Evolutionary conservation across 371 early-diverging fungal species (phyloP).

Genomic region (Apophysomyces variabilis): DNA sequence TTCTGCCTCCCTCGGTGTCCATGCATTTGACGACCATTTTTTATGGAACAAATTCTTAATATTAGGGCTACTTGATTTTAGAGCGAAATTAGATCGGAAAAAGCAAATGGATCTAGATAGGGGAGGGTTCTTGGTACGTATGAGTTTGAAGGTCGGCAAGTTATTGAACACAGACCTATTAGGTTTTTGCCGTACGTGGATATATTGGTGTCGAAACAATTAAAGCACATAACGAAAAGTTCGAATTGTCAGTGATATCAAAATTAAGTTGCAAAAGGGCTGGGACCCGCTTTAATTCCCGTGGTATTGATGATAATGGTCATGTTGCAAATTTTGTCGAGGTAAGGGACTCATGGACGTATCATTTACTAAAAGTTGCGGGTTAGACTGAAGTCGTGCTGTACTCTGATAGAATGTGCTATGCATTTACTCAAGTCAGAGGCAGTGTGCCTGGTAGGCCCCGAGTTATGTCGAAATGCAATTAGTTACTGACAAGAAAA

Average conservation of each 20-base stretch:
- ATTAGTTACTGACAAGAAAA: background rate
- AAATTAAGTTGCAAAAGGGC: conserved; percentile 93
- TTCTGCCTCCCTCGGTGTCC: conserved; percentile 46
- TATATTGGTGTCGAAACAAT: conserved; percentile 63
- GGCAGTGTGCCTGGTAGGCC: conserved; percentile 90
- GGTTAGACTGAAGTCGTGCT: conserved; percentile 77
- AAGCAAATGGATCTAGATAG: conserved; percentile 72
- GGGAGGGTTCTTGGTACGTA: conserved; percentile 70
- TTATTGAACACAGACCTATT: background rate
- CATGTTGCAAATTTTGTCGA: conserved; percentile 99
- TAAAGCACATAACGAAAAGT: conserved; percentile 43
- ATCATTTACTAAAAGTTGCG: background rate
- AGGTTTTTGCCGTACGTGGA: conserved; percentile 72
- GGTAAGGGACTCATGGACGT: conserved; percentile 35
- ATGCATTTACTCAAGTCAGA: conserved; percentile 83
- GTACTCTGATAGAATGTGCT: conserved; percentile 57
- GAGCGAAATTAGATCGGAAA: conserved; percentile 66
- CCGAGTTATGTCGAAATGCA: background rate
- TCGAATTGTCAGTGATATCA: conserved; percentile 82
- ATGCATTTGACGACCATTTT: conserved; percentile 72
- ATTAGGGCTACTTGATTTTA: conserved; percentile 75
- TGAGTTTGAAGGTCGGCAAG: background rate
- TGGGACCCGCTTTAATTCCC: conserved; percentile 94
- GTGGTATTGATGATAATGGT: conserved; percentile 98
- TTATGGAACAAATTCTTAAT: conserved; percentile 91